phyloP scores from a whole-genome alignment of 179 eudicot species.

The Gypsophila paniculata region DNA sequence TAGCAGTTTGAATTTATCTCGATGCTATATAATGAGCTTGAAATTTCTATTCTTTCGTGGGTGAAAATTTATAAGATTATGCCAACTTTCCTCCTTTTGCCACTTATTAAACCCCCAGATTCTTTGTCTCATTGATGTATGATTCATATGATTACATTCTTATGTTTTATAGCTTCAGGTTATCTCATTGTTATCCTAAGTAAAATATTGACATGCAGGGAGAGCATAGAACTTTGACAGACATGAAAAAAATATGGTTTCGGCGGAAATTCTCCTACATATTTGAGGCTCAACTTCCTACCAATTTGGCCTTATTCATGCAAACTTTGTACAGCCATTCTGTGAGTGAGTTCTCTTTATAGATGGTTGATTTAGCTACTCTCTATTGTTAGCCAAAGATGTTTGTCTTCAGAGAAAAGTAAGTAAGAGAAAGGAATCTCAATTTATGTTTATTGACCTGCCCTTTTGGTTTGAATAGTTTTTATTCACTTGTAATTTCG shows the following conservation, averaged over 20 bases:
- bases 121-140: not conserved
- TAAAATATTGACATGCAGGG: constrained; percentile 31
- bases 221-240: constrained; percentile 42
- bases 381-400: not conserved
- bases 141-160: not conserved
- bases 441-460: not conserved
- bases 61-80: not conserved
- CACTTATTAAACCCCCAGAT: not conserved
- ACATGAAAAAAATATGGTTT: constrained; percentile 76
- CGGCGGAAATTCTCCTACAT: constrained; percentile 71
- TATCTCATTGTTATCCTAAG: not conserved
- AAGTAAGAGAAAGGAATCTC: not conserved
- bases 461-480: too few relatives aligned
- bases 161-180: not conserved
- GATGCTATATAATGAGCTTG: constrained; percentile 7
- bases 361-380: not conserved
- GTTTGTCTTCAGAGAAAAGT: not conserved
- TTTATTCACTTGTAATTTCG: not conserved
- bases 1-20: not conserved
- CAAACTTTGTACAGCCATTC: constrained; percentile 75
- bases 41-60: not conserved
- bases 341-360: constrained; percentile 44
- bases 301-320: constrained; percentile 59
- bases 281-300: constrained; percentile 69
- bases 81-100: not conserved